Evolutionary conservation across 1,284 basidiomycete genomes (phyloP).

Genomic region (Mycena sp.): DNA sequence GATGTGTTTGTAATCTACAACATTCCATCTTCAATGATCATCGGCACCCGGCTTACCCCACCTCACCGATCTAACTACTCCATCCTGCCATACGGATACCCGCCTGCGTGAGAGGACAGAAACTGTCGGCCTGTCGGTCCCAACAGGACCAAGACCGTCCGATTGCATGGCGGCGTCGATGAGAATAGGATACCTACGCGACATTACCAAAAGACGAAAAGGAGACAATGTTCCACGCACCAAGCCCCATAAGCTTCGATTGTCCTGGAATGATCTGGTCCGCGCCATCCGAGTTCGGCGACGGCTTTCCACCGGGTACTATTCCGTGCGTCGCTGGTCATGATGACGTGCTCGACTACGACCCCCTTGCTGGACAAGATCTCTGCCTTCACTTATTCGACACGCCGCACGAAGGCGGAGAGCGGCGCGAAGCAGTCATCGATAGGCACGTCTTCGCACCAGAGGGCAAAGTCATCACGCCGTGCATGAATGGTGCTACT

Average conservation of each 20-base stretch:
- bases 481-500: conserved; percentile 15
- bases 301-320: conserved; percentile 73
- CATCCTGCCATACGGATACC: neutral
- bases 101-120: conserved; percentile 12
- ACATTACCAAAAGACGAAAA: neutral
- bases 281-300: conserved; percentile 64
- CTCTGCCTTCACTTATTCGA: conserved; percentile 69
- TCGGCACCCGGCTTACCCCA: too few relatives aligned
- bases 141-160: conserved; percentile 13
- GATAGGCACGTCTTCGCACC: conserved; percentile 11
- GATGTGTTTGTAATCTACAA: too few relatives aligned
- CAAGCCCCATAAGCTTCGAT: conserved; percentile 65
- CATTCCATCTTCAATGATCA: too few relatives aligned
- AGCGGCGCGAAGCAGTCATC: conserved; percentile 44
- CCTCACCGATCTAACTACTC: too few relatives aligned
- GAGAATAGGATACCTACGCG: conserved; percentile 20
- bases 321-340: conserved; percentile 78
- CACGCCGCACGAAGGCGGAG: conserved; percentile 61
- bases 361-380: conserved; percentile 60
- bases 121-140: conserved; percentile 20
- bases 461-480: conserved; percentile 19
- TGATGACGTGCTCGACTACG: conserved; percentile 64
- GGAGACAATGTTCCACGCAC: conserved; percentile 45
- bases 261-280: conserved; percentile 65
- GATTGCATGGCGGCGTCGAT: conserved; percentile 25